Base-by-base conservation (phyloP, 176 grass and related monocot species). In the Pontederia crassipes region DNA sequence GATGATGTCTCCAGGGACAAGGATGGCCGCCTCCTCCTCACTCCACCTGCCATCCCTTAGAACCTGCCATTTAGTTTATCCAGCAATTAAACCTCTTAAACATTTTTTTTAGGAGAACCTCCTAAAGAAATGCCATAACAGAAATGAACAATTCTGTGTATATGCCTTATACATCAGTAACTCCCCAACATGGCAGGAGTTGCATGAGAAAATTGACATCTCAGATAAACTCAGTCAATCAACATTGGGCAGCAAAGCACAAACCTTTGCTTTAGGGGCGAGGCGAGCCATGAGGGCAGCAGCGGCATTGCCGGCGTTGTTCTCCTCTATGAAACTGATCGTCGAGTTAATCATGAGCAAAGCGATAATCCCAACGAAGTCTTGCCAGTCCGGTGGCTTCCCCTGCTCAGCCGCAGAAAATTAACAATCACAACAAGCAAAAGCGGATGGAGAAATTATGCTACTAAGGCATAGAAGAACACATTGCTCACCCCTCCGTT, bases 331-430 rank as follows among this genome's bases (percentile, higher is more conserved):
- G 65, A 95, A 95, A 20, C 85, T 89, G 68, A 95, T 85, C 11
- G 89, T 95, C 27, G 89, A 95, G 62, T 95, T 89, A 67, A 95
- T 89, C n/a, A 95, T 17, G 18, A 95, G 89, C 72, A 95, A 66
- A 14, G 81, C 82, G 56, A 95, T 89, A 61, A 95, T 95, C 2
- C 89, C 89, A 20, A 95, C 78, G 8, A 95, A 95, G 52, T 95
- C 89, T 57, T 85, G 89, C 89, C 89, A 95, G 66, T 95, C 89
- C 11, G 89, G 89, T 0, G 85, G 85, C 65, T 95, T 95, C 28
- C 85, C 85, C 89, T 95, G 78, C 32, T 56, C 55, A 65, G 24
- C 28, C 4, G 9, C 24, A 52, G 14, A 52, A 55, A 77, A 32
- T 8, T 7, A 53, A 26, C 54, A 40, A 17, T 49, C n/a, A 53